phyloP scores from a whole-genome alignment of 202 grass and related monocot genomes.

The Setaria italica region DNA sequence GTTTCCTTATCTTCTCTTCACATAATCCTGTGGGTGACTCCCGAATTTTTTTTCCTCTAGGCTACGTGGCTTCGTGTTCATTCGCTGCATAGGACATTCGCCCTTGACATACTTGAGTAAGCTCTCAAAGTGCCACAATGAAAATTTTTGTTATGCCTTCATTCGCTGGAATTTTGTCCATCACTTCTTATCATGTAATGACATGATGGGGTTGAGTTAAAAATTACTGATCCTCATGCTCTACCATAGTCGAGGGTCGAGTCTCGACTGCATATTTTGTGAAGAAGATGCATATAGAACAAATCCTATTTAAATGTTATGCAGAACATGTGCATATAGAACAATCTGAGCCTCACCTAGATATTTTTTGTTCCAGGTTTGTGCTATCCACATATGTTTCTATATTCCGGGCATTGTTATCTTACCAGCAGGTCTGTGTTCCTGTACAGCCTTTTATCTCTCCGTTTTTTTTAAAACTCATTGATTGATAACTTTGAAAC shows the following conservation, averaged over 20 bases:
- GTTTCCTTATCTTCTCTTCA: slow-evolving; percentile 36
- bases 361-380: slow-evolving; percentile 74
- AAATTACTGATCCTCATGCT: slow-evolving; percentile 16
- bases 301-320: not conserved
- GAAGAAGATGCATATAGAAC: slow-evolving; percentile 7
- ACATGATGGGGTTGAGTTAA: slow-evolving; percentile 27
- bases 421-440: slow-evolving; percentile 88
- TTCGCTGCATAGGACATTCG: slow-evolving; percentile 86
- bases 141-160: not conserved
- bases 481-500: slow-evolving; percentile 24
- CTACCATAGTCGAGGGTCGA: slow-evolving; percentile 13
- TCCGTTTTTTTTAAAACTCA: slow-evolving; percentile 23
- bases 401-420: slow-evolving; percentile 75
- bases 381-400: slow-evolving; percentile 89
- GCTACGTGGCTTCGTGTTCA: slow-evolving; percentile 81
- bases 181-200: slow-evolving; percentile 6
- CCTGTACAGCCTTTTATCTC: slow-evolving; percentile 24
- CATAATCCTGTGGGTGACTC: slow-evolving; percentile 35
- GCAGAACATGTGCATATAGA: slow-evolving; percentile 23
- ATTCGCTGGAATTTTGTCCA: slow-evolving; percentile 1
- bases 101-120: slow-evolving; percentile 99
- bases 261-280: not conserved
- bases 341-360: slow-evolving; percentile 9
- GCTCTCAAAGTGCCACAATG: slow-evolving; percentile 39
- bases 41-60: slow-evolving; percentile 48